phyloP scores from a whole-genome alignment of 2,329 filamentous ascomycete species.

The Colletotrichum endophyticum region DNA sequence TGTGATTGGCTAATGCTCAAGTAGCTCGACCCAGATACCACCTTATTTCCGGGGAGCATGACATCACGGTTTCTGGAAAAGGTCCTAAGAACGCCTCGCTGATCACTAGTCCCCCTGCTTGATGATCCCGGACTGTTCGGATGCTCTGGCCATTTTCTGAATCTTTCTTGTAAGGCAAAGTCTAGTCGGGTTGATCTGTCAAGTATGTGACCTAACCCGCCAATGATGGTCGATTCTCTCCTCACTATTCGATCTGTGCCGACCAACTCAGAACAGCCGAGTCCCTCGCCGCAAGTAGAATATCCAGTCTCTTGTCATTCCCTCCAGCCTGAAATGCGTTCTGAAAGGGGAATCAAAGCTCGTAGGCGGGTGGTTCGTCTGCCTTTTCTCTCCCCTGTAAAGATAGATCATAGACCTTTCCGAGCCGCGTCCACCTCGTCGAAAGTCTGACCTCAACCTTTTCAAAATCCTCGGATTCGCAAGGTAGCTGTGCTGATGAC shows the following conservation, averaged over 20 bases:
- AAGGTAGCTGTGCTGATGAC: background rate
- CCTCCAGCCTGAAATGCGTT: no score
- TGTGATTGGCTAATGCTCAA: background rate
- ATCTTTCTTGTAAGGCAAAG: background rate
- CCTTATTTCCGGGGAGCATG: background rate
- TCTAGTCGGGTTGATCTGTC: background rate
- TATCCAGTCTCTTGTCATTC: rapidly evolving
- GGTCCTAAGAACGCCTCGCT: background rate
- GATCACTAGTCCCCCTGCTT: background rate
- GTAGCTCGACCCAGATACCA: no score
- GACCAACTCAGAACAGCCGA: background rate
- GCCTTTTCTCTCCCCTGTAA: background rate
- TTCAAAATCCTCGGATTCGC: background rate
- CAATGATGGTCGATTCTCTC: background rate
- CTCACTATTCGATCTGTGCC: background rate
- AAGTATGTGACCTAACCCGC: background rate
- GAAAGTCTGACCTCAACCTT: background rate
- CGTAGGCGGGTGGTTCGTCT: background rate
- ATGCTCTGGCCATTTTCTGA: rapidly evolving
- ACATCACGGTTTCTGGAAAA: background rate
- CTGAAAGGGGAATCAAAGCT: background rate
- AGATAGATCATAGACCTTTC: background rate
- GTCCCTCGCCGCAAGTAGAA: background rate
- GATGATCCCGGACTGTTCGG: background rate
- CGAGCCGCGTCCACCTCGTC: background rate